Percentiles rank a stretch among this genome's conserved stretches.
phyloP scores from a whole-genome alignment of 441 rosid species.

The Gossypium trilobum region DNA sequence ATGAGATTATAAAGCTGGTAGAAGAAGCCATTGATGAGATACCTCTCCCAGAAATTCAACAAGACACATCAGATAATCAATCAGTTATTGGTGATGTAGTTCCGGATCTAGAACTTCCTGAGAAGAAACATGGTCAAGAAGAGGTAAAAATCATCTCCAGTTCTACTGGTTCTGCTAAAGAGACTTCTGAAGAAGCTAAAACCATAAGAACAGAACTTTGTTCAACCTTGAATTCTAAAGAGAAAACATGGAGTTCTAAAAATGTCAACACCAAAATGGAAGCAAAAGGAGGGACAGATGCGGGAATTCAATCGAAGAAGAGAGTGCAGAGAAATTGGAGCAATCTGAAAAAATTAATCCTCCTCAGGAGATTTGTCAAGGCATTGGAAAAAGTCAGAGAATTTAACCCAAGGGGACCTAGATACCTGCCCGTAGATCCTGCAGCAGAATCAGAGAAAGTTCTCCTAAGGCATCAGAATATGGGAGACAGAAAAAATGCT shows the following conservation, averaged over 20 bases:
- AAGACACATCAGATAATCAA: constrained; percentile 27
- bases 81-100: constrained; percentile 17
- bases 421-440: constrained; percentile 35
- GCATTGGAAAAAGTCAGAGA: constrained; percentile 59
- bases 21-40: constrained; percentile 89
- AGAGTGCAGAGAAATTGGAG: constrained; percentile 51
- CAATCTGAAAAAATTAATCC: constrained; percentile 60
- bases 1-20: constrained; percentile 67
- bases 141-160: constrained; percentile 16
- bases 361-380: constrained; percentile 66
- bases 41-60: constrained; percentile 46
- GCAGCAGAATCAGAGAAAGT: constrained; percentile 52
- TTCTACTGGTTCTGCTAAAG: constrained; percentile 13
- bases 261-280: constrained; percentile 7
- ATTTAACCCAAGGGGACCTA: constrained; percentile 45
- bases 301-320: constrained; percentile 22
- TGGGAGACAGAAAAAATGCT: constrained; percentile 43
- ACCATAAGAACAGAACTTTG: constrained; percentile 12
- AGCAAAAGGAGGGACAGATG: constrained; percentile 17
- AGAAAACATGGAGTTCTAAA: constrained; percentile 11
- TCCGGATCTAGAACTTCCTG: constrained; percentile 16
- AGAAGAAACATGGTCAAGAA: constrained; percentile 21
- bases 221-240: constrained; percentile 11
- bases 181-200: constrained; percentile 22
- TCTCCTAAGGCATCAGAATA: constrained; percentile 52